phyloP scores from a whole-genome alignment of 768 basidiomycete genomes.

The Pleurotus sapidus region DNA sequence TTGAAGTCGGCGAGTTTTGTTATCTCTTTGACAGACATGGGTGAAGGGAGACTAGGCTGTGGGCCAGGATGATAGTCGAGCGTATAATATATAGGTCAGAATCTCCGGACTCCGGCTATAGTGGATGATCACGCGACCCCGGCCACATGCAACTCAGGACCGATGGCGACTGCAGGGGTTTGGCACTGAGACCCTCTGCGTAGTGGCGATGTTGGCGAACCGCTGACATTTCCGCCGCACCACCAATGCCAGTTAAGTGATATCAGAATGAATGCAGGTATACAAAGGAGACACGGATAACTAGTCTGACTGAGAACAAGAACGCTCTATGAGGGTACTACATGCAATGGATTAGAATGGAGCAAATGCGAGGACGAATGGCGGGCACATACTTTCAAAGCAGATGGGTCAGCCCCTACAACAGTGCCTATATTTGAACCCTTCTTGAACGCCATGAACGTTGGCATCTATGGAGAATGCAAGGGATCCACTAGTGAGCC shows the following conservation, averaged over 20 bases:
- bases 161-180: no score
- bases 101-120: no score
- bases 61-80: background rate
- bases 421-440: constrained; percentile 10
- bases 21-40: background rate
- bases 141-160: no score
- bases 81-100: background rate
- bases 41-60: background rate
- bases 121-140: no score
- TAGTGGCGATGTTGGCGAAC: no score
- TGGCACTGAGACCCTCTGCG: no score
- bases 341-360: background rate
- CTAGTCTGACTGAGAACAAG: background rate
- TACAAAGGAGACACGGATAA: no score
- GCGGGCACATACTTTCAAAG: constrained; percentile 8
- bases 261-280: no score
- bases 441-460: constrained; percentile 24
- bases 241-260: no score
- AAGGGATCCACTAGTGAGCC: no score
- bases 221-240: no score
- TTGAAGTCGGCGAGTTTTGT: background rate
- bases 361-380: no score
- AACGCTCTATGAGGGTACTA: background rate
- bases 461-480: constrained; percentile 22
- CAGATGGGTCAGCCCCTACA: constrained; percentile 10